A percentile compares a stretch with the other conserved stretches of the same genome.
Evolutionary conservation across 2,329 filamentous ascomycete genomes (phyloP).

Genomic region (Penicillium psychrosexuale): DNA sequence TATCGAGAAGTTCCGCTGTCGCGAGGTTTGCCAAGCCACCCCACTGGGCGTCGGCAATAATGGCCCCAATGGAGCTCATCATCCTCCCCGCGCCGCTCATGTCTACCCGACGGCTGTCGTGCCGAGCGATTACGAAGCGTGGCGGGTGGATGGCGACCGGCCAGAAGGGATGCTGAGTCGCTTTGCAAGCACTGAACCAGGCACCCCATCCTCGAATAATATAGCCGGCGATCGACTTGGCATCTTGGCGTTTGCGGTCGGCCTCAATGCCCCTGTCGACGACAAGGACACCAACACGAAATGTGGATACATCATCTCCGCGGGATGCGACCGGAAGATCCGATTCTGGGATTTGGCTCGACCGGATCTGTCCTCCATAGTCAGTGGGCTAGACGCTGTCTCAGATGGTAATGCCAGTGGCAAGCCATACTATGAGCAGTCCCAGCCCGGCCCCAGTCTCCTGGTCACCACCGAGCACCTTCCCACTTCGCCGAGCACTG

Average conservation of each 20-base stretch:
- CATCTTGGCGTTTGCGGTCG: slow-evolving; percentile 72
- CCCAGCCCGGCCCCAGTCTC: slow-evolving; percentile 61
- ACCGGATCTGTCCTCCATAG: slow-evolving; percentile 72
- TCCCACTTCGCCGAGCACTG: slow-evolving; percentile 39
- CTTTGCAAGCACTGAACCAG: slow-evolving; percentile 56
- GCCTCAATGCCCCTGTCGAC: slow-evolving; percentile 67
- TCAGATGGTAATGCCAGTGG: slow-evolving; percentile 48
- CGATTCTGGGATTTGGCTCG: slow-evolving; percentile 88
- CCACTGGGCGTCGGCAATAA: slow-evolving; percentile 21
- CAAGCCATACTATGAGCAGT: slow-evolving; percentile 68
- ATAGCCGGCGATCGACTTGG: slow-evolving; percentile 43
- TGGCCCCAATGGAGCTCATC: slow-evolving; percentile 37
- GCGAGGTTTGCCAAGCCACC: slow-evolving; percentile 76
- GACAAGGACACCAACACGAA: slow-evolving; percentile 55
- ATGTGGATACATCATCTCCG: slow-evolving; percentile 80
- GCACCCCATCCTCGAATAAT: slow-evolving; percentile 15
- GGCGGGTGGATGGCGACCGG: slow-evolving; percentile 86
- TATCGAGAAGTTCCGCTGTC: slow-evolving; percentile 81
- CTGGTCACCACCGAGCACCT: slow-evolving; percentile 65
- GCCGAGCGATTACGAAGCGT: slow-evolving; percentile 69
- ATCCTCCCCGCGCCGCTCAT: slow-evolving; percentile 50
- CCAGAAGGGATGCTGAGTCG: slow-evolving; percentile 81
- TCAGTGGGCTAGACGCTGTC: slow-evolving; percentile 71
- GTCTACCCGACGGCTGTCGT: slow-evolving; percentile 18
- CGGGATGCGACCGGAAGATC: slow-evolving; percentile 83